phyloP scores from a whole-genome alignment of 2,329 filamentous ascomycete species.

The Coccinonectria pachysandricola region DNA sequence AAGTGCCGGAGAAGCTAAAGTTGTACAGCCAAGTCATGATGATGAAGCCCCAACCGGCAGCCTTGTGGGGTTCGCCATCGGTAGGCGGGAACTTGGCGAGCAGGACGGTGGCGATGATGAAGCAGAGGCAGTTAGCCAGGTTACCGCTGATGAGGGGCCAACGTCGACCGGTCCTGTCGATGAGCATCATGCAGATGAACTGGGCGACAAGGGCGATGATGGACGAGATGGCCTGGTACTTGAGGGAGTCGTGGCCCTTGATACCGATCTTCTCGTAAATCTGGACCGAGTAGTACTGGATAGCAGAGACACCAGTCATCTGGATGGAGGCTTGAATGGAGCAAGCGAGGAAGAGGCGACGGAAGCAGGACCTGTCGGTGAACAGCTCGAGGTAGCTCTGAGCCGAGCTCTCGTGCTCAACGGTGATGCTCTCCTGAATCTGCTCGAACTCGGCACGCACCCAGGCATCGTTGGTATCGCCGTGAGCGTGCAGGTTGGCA shows the following conservation, averaged over 20 bases:
- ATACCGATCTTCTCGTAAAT: conserved; percentile 66
- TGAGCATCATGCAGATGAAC: conserved; percentile 55
- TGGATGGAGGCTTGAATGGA: conserved; percentile 62
- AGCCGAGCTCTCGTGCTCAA: conserved; percentile 58
- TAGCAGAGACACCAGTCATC: conserved; percentile 66
- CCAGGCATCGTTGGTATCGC: conserved; percentile 55
- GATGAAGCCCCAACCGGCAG: conserved; percentile 65
- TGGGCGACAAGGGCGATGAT: conserved; percentile 61
- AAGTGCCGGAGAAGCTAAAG: conserved; percentile 62
- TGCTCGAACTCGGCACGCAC: conserved; percentile 63
- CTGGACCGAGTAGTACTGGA: conserved; percentile 62
- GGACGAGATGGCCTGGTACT: conserved; percentile 67
- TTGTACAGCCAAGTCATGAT: conserved; percentile 68
- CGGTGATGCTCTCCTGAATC: conserved; percentile 55
- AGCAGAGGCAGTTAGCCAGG: conserved; percentile 58
- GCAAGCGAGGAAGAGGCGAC: conserved; percentile 59
- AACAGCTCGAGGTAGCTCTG: conserved; percentile 64
- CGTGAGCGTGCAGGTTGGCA: conserved; percentile 59
- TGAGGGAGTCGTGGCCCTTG: conserved; percentile 50
- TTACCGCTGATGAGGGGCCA: conserved; percentile 66
- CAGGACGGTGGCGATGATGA: conserved; percentile 54
- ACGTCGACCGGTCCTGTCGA: conserved; percentile 61
- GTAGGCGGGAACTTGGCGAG: conserved; percentile 47
- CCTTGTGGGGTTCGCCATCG: conserved; percentile 27
- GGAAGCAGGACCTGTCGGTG: conserved; percentile 50